Conservation (phyloP, 2,329 filamentous ascomycete species). For the Hymenoscyphus scutula region DNA sequence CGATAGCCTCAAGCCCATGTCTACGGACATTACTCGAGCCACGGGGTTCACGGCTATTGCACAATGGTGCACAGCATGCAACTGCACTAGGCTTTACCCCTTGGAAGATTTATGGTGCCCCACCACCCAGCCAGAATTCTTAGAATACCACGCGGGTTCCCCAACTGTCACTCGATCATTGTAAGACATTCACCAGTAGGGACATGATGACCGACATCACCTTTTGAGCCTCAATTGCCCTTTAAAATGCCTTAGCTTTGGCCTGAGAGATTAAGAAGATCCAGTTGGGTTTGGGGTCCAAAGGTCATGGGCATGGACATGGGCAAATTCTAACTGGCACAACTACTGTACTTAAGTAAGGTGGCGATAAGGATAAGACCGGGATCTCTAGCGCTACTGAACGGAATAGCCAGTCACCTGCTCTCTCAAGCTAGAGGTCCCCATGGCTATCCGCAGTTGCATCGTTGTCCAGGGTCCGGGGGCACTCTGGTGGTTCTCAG, state of each 20-base stretch:
- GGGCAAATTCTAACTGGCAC: not conserved
- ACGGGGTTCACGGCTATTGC: slow-evolving; percentile 1
- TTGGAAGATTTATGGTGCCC: slow-evolving; percentile 1
- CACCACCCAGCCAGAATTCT: not conserved
- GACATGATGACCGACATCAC: not conserved
- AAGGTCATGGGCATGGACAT: no score
- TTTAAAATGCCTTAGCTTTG: not conserved
- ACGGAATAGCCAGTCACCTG: slow-evolving; percentile 1
- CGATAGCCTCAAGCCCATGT: not conserved
- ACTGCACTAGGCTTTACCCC: not conserved
- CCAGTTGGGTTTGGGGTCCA: not conserved
- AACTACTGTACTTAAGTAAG: not conserved
- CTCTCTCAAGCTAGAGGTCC: not conserved
- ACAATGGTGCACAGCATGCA: not conserved
- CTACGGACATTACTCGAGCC: not conserved
- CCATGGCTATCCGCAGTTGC: slow-evolving; percentile 2
- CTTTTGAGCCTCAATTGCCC: not conserved
- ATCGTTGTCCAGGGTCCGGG: not conserved
- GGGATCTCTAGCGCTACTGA: not conserved
- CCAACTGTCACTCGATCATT: not conserved
- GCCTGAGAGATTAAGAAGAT: not conserved
- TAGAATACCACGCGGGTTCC: not conserved
- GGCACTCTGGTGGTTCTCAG: slow-evolving; percentile 1
- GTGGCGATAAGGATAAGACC: not conserved
- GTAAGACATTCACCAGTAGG: not conserved